phyloP scores from a whole-genome alignment of 2,329 filamentous ascomycete genomes.

The Alternaria tenuissima region DNA sequence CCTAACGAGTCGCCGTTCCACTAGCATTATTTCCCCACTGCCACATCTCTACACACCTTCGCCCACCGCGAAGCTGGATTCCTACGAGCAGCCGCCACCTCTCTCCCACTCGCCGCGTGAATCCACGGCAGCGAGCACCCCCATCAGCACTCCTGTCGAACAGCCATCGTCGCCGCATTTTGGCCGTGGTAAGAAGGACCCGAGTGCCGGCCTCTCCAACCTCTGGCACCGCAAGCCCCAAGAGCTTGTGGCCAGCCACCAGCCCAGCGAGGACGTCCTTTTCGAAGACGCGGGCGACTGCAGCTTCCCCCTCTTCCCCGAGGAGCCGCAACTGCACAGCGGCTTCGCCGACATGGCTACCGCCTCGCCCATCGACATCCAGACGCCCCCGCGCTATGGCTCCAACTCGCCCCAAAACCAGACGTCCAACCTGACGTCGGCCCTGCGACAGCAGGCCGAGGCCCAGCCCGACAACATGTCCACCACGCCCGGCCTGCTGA shows the following conservation, averaged over 20 bases:
- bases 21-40: conserved; percentile 10
- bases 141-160: conserved; percentile 53
- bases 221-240: conserved; percentile 57
- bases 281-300: conserved; percentile 54
- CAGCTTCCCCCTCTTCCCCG: conserved; percentile 51
- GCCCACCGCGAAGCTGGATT: conserved; percentile 61
- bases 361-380: conserved; percentile 67
- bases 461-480: conserved; percentile 42
- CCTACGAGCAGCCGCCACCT: conserved; percentile 61
- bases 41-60: conserved; percentile 13
- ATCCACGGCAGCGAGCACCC: conserved; percentile 62
- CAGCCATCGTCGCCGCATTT: conserved; percentile 53
- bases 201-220: conserved; percentile 43
- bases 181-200: conserved; percentile 53
- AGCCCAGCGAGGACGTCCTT: conserved; percentile 47
- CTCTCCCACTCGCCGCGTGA: conserved; percentile 62
- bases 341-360: conserved; percentile 58
- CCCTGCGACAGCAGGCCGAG: conserved; percentile 62
- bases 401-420: conserved; percentile 68
- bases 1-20: conserved; percentile 19
- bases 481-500: conserved; percentile 54
- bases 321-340: conserved; percentile 36
- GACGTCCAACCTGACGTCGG: conserved; percentile 69
- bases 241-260: conserved; percentile 43
- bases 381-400: conserved; percentile 61